phyloP scores from a whole-genome alignment of 139 green algal genomes.

The Chlamydomonas sp. region DNA sequence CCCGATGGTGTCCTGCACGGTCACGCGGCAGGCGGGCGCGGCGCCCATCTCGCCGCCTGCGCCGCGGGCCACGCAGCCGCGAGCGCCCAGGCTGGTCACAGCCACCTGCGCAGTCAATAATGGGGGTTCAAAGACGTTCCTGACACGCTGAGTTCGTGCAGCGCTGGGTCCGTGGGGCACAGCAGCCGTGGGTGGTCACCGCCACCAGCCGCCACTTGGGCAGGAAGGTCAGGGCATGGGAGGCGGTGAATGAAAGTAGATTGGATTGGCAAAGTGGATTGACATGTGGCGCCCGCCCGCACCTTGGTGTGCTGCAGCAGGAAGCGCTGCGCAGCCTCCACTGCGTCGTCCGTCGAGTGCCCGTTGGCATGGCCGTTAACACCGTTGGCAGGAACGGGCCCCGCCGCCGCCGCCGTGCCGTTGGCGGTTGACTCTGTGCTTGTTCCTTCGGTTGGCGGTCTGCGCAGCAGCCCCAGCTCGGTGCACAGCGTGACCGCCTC shows the following conservation, averaged over 20 bases:
- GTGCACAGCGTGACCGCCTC: slow-evolving; percentile 73
- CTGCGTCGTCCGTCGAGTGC: neutral
- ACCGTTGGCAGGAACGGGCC: neutral
- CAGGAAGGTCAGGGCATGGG: neutral
- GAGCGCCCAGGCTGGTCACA: slow-evolving; percentile 73
- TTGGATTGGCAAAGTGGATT: too few species aligned
- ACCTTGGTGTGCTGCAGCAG: slow-evolving; percentile 46
- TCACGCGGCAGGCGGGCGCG: slow-evolving; percentile 52
- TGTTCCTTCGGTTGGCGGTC: neutral
- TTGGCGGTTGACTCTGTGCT: too few species aligned
- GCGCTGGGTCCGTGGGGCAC: slow-evolving; percentile 9
- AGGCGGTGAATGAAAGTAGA: too few species aligned
- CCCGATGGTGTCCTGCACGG: slow-evolving; percentile 86
- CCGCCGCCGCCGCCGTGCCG: neutral
- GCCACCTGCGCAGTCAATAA: slow-evolving; percentile 42
- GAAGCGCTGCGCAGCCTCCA: slow-evolving; percentile 50
- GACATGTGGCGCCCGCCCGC: too few species aligned
- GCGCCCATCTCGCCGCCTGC: slow-evolving; percentile 28
- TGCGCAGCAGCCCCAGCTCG: slow-evolving; percentile 28
- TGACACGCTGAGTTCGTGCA: too few species aligned
- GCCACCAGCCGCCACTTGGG: neutral
- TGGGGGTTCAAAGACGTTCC: too few species aligned
- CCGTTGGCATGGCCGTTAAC: neutral
- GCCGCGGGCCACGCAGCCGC: slow-evolving; percentile 62
- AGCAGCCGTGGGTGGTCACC: slow-evolving; percentile 27